A percentile compares a stretch with the other conserved stretches of the same genome.
Conservation (phyloP, 495 filamentous ascomycete species). For the Staphylotrichum longicolle region DNA sequence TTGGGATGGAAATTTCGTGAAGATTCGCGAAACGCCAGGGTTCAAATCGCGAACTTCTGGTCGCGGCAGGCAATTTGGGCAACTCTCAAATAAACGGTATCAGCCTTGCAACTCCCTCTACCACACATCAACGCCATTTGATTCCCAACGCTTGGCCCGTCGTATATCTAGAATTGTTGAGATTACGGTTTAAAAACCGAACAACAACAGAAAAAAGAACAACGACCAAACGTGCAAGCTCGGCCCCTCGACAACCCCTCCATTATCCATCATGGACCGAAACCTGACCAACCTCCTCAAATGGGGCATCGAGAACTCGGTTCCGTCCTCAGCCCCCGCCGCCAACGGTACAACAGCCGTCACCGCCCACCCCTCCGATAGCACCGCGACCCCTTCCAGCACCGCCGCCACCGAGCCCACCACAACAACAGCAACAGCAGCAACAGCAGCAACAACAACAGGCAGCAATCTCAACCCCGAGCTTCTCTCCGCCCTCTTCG, state of each 20-base stretch:
- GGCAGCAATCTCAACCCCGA: slow-evolving; percentile 56
- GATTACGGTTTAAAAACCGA: background rate
- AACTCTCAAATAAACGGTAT: background rate
- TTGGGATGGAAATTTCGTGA: slow-evolving; percentile 38
- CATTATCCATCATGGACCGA: slow-evolving; percentile 32
- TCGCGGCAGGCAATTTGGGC: slow-evolving; percentile 15
- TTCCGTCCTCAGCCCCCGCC: slow-evolving; percentile 38
- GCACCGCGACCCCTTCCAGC: slow-evolving; percentile 25
- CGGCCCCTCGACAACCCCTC: slow-evolving; percentile 2
- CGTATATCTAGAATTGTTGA: background rate
- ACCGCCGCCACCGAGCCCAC: slow-evolving; percentile 37
- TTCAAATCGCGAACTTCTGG: slow-evolving; percentile 10
- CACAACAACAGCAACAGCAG: slow-evolving; percentile 33
- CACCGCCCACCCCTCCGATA: slow-evolving; percentile 26
- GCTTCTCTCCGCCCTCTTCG: slow-evolving; percentile 68
- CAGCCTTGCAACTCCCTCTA: background rate
- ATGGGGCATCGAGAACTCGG: slow-evolving; percentile 84
- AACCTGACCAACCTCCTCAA: slow-evolving; percentile 72
- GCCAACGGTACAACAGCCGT: slow-evolving; percentile 39
- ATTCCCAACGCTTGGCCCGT: background rate
- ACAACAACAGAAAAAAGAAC: background rate
- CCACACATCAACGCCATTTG: too few relatives aligned
- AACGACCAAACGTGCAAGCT: background rate
- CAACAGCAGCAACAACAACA: slow-evolving; percentile 20
- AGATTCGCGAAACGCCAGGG: slow-evolving; percentile 27